Evolutionary conservation across 495 filamentous ascomycete genomes (phyloP).

Genomic region (Podospora pseudocomata): DNA sequence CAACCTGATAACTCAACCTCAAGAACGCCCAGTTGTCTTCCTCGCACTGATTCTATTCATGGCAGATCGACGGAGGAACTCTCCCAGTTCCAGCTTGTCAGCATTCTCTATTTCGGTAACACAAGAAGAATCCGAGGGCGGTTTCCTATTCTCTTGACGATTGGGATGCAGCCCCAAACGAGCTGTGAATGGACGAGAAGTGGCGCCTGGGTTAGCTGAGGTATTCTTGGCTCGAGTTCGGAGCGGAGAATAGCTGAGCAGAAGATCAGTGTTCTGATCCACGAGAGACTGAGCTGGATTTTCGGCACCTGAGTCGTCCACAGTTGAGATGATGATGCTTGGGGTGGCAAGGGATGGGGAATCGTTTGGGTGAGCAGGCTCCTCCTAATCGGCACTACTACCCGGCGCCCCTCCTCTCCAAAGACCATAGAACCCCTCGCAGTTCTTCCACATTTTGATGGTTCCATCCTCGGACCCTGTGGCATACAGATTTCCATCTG

Average conservation of each 20-base stretch:
- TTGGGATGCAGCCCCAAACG: background rate
- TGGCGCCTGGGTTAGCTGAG: background rate
- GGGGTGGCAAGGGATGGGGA: constrained; percentile 18
- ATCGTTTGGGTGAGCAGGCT: constrained; percentile 14
- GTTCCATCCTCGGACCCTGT: constrained; percentile 97
- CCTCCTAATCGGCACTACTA: constrained; percentile 34
- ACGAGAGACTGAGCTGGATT: background rate
- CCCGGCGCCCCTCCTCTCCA: constrained; percentile 42
- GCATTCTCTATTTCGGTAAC: background rate
- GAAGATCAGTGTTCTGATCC: constrained; percentile 13
- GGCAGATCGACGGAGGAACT: constrained; percentile 4
- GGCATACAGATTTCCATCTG: constrained; percentile 91
- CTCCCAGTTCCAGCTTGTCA: background rate
- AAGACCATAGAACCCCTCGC: constrained; percentile 52
- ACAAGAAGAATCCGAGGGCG: background rate
- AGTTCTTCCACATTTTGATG: constrained; percentile 79
- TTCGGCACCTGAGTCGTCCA: constrained; percentile 14
- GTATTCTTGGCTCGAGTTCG: background rate
- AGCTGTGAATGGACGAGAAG: background rate
- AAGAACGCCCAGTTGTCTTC: background rate
- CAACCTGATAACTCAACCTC: background rate
- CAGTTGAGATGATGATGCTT: background rate
- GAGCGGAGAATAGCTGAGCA: constrained; percentile 3
- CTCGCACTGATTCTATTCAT: constrained; percentile 1
- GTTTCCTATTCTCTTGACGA: background rate